Percentiles rank a stretch among this genome's conserved stretches.
These are phyloP conservation scores for Dendryphion nanum DNA, from an alignment of 2,329 filamentous ascomycete species.

Conservation along the genomic window DNA sequence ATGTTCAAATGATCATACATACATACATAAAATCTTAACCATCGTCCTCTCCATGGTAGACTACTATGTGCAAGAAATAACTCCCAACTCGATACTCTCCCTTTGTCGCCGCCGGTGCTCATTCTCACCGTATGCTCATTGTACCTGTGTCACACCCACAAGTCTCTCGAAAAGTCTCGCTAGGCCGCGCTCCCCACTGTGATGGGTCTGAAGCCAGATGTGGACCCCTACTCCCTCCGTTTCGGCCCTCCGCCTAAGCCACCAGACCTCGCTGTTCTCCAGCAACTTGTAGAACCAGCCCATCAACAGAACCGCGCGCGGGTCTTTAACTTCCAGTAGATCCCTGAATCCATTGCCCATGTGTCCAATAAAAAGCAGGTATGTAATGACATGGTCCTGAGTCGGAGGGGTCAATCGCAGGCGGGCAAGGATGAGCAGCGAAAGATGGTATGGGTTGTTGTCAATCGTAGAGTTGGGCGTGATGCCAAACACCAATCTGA, in stretches of 20 bases:
- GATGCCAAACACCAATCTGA: constrained; percentile 33
- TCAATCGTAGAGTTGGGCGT: constrained; percentile 14
- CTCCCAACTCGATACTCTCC: no score
- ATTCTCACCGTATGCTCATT: no score
- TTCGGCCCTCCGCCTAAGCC: constrained; percentile 23
- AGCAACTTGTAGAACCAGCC: constrained; percentile 56
- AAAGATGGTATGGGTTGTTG: constrained; percentile 25
- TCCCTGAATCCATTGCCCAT: constrained; percentile 45
- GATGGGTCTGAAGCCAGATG: constrained; percentile 22
- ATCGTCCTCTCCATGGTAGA: no score
- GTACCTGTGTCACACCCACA: no score
- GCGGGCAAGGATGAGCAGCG: constrained; percentile 39
- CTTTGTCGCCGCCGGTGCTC: no score
- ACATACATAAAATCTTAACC: no score
- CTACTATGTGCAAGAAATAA: no score
- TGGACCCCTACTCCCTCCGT: constrained; percentile 23
- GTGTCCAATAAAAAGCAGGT: constrained; percentile 49
- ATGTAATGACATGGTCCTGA: constrained; percentile 45
- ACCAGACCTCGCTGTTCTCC: constrained; percentile 22
- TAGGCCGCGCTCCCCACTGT: constrained; percentile 12
- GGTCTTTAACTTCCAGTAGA: constrained; percentile 53
- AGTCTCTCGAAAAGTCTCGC: constrained; percentile 9
- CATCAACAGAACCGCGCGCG: constrained; percentile 55
- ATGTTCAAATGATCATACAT: no score
- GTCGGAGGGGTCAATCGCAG: constrained; percentile 38